phyloP scores from a whole-genome alignment of 2,329 filamentous ascomycete species.

The Penicillium sp. region DNA sequence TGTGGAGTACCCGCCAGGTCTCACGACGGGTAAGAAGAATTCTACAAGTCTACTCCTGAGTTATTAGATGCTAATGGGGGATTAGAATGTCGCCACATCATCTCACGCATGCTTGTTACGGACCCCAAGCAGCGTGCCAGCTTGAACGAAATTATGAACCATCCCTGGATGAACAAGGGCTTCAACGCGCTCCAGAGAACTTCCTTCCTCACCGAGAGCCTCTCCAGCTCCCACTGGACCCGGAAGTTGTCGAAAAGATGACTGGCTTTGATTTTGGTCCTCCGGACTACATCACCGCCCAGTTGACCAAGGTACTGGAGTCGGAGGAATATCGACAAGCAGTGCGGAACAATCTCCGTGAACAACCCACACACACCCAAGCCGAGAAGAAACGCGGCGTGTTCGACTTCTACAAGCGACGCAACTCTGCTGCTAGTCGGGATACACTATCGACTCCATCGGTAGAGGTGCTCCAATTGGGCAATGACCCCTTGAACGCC shows the following conservation, averaged over 20 bases:
- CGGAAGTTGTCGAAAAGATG: constrained; percentile 83
- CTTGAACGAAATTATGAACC: constrained; percentile 85
- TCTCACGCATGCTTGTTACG: constrained; percentile 92
- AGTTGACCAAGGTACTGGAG: constrained; percentile 79
- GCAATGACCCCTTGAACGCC: constrained; percentile 83
- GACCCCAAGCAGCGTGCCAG: constrained; percentile 82
- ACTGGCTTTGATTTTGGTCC: constrained; percentile 96
- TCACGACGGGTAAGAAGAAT: constrained; percentile 70
- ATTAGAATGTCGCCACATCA: constrained; percentile 84
- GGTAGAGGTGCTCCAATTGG: constrained; percentile 73
- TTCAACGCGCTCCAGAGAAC: constrained; percentile 85
- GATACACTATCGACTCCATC: constrained; percentile 83
- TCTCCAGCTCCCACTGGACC: constrained; percentile 75
- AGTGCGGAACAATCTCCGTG: constrained; percentile 65
- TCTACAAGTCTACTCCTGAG: neutral
- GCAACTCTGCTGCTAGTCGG: constrained; percentile 75
- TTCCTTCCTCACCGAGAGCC: constrained; percentile 79
- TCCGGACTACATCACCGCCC: constrained; percentile 71
- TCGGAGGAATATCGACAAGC: constrained; percentile 91
- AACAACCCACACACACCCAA: constrained; percentile 54
- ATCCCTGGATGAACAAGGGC: constrained; percentile 94
- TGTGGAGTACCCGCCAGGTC: constrained; percentile 92
- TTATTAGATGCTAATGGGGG: neutral
- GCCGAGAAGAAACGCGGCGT: constrained; percentile 81
- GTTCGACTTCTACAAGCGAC: constrained; percentile 94